Conservation (phyloP, 1,284 basidiomycete genomes). For the Puccinia horiana region DNA sequence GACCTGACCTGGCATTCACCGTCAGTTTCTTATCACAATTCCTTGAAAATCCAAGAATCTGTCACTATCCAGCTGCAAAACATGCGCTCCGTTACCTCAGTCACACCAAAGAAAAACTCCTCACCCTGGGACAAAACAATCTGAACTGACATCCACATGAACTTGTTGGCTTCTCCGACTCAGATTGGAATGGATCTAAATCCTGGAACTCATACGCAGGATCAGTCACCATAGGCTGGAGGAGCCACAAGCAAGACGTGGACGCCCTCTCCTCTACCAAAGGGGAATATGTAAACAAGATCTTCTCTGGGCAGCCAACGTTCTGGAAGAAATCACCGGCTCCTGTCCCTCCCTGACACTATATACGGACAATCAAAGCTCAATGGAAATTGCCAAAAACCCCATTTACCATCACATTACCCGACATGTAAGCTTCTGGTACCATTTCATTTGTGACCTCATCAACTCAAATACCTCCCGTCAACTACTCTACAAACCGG, state of each 20-base stretch:
- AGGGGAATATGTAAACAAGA: conserved; percentile 16
- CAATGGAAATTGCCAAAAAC: too few species aligned
- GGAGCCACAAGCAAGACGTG: neutral
- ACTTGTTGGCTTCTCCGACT: neutral
- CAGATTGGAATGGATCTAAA: conserved; percentile 2
- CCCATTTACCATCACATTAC: conserved; percentile 1
- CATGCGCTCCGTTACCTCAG: conserved; percentile 4
- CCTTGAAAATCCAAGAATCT: conserved; percentile 9
- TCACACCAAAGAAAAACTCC: neutral
- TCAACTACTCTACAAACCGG: neutral
- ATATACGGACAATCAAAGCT: too few species aligned
- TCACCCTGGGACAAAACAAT: conserved; percentile 8
- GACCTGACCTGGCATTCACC: conserved; percentile 21
- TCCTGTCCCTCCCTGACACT: too few species aligned
- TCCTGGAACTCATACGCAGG: neutral
- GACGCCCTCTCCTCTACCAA: neutral
- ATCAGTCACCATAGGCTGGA: neutral
- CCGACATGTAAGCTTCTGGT: neutral
- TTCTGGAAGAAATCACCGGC: neutral
- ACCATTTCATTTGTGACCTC: conserved; percentile 3
- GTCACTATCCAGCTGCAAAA: neutral
- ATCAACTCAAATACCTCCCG: neutral
- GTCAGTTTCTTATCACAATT: conserved; percentile 1
- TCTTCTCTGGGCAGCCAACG: neutral
- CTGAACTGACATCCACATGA: neutral